Percentiles rank a stretch among this genome's conserved stretches.
Conservation (phyloP, 73 alveolate species). For the Effrenium voratum region DNA sequence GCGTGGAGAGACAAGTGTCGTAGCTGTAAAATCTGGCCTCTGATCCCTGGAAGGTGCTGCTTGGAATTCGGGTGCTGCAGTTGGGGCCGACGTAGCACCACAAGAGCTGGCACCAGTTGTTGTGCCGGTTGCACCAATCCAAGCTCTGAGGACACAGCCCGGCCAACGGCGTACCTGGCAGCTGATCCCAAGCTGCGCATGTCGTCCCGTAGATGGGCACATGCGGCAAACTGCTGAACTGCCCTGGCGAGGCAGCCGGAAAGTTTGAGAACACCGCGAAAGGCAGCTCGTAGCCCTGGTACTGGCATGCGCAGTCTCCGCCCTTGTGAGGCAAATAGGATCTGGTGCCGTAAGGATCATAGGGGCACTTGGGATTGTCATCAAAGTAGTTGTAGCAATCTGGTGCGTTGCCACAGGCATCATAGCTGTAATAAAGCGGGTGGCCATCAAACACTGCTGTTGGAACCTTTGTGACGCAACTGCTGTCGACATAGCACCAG, state of each 20-base stretch:
- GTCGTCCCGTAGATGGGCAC: slow-evolving; percentile 63
- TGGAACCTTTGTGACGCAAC: slow-evolving; percentile 34
- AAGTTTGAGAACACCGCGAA: slow-evolving; percentile 36
- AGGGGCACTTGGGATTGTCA: slow-evolving; percentile 41
- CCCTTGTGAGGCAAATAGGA: slow-evolving; percentile 51
- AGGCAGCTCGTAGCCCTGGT: slow-evolving; percentile 65
- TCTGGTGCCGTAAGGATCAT: slow-evolving; percentile 53
- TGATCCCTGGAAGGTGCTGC: slow-evolving; percentile 57
- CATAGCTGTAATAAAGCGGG: slow-evolving; percentile 32
- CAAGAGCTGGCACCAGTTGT: slow-evolving; percentile 58
- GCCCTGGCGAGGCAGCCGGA: slow-evolving; percentile 21
- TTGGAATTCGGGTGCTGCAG: slow-evolving; percentile 28
- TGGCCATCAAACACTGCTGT: slow-evolving; percentile 41
- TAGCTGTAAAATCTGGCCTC: slow-evolving; percentile 45
- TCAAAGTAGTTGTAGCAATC: slow-evolving; percentile 61
- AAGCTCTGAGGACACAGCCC: slow-evolving; percentile 42
- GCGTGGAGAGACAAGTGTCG: slow-evolving; percentile 65
- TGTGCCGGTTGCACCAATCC: slow-evolving; percentile 52
- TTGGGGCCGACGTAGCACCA: slow-evolving; percentile 72
- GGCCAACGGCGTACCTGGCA: slow-evolving; percentile 64
- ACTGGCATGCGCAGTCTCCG: slow-evolving; percentile 55
- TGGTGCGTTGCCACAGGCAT: slow-evolving; percentile 76
- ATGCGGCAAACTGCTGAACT: slow-evolving; percentile 4
- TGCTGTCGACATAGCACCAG: slow-evolving; percentile 64
- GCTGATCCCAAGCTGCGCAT: slow-evolving; percentile 76